A percentile compares a stretch with the other conserved stretches of the same genome.
These are phyloP conservation scores for Allantophomopsis lycopodina DNA, from an alignment of 2,329 filamentous ascomycete genomes.

Conservation along the genomic window DNA sequence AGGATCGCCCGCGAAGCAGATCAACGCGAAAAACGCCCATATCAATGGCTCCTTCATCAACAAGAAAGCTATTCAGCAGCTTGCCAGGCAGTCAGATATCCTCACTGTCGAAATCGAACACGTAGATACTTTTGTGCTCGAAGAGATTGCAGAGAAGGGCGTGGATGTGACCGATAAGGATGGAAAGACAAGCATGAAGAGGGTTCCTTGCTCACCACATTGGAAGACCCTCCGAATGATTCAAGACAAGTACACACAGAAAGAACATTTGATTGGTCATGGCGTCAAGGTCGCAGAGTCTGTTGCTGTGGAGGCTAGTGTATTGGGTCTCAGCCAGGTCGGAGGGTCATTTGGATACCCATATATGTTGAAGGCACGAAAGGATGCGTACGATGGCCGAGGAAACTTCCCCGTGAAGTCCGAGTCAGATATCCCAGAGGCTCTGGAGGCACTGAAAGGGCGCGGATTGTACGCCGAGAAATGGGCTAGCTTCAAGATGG, in stretches of 20 bases:
- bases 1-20: slow-evolving; percentile 71
- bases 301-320: slow-evolving; percentile 39
- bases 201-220: slow-evolving; percentile 59
- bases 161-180: slow-evolving; percentile 35
- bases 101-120: slow-evolving; percentile 94
- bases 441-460: slow-evolving; percentile 53
- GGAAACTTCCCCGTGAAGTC: slow-evolving; percentile 55
- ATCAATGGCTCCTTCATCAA: slow-evolving; percentile 84
- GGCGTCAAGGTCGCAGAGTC: slow-evolving; percentile 62
- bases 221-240: slow-evolving; percentile 81
- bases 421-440: slow-evolving; percentile 45
- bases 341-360: slow-evolving; percentile 61
- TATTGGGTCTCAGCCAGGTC: slow-evolving; percentile 45
- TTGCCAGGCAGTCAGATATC: slow-evolving; percentile 67
- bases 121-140: slow-evolving; percentile 77
- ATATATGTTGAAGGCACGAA: slow-evolving; percentile 85
- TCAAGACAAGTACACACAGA: slow-evolving; percentile 88
- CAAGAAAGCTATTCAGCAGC: slow-evolving; percentile 58
- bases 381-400: slow-evolving; percentile 84
- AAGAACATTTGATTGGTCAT: slow-evolving; percentile 58
- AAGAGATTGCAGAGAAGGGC: slow-evolving; percentile 60
- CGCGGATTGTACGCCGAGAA: slow-evolving; percentile 78
- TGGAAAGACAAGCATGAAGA: slow-evolving; percentile 25
- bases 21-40: slow-evolving; percentile 61
- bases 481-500: slow-evolving; percentile 73